Conservation (phyloP, 2,329 filamentous ascomycete species). For the Pseudogymnoascus destructans region DNA sequence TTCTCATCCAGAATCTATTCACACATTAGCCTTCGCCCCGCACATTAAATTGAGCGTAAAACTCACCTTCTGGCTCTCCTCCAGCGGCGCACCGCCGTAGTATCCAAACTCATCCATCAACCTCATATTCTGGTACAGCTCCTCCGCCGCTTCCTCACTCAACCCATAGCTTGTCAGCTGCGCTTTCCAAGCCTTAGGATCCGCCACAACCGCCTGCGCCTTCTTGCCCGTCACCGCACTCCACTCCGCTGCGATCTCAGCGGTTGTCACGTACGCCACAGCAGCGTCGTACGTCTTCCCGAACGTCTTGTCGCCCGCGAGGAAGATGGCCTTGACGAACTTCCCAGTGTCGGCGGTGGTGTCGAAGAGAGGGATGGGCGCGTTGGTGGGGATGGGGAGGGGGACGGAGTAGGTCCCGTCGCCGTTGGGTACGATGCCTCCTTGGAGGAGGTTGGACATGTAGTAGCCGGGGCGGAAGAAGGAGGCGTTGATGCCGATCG, state of each 20-base stretch:
- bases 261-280: constrained; percentile 30
- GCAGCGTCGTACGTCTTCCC: constrained; percentile 34
- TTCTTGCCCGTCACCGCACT: constrained; percentile 30
- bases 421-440: constrained; percentile 17
- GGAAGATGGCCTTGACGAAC: constrained; percentile 24
- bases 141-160: constrained; percentile 32
- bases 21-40: background rate
- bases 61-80: constrained; percentile 25
- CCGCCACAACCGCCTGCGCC: constrained; percentile 27
- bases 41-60: background rate
- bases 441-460: constrained; percentile 35
- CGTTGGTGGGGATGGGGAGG: constrained; percentile 21
- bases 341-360: constrained; percentile 27
- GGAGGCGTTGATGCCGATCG: constrained; percentile 32
- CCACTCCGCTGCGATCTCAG: constrained; percentile 31
- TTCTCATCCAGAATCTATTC: constrained; percentile 27
- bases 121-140: constrained; percentile 40
- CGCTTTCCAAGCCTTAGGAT: constrained; percentile 31
- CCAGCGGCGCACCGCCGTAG: constrained; percentile 33
- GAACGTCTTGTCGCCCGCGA: constrained; percentile 28
- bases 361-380: constrained; percentile 26
- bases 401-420: constrained; percentile 21
- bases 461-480: constrained; percentile 38
- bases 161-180: constrained; percentile 26
- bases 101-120: constrained; percentile 40